Conservation (phyloP, 1,284 basidiomycete genomes). For the Ganoderma lingzhi region DNA sequence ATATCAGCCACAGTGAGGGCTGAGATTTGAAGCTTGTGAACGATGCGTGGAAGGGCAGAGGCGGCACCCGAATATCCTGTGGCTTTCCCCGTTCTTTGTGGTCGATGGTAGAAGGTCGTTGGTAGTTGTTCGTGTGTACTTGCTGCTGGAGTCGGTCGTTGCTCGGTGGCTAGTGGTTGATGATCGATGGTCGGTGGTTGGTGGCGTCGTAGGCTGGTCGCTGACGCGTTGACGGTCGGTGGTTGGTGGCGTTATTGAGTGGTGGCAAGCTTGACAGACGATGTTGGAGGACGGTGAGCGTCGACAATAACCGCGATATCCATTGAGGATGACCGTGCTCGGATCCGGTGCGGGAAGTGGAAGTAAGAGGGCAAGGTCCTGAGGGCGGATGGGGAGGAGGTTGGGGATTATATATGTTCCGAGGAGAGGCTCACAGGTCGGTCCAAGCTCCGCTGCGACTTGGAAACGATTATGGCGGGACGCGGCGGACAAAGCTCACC, state of each 20-base stretch:
- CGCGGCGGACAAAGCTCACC: conserved; percentile 9
- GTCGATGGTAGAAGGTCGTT: background rate
- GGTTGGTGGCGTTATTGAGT: background rate
- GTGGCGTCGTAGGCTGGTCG: too few relatives aligned
- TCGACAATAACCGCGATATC: background rate
- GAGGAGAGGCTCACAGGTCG: conserved; percentile 12
- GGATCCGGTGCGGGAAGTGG: background rate
- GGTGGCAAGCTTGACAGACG: background rate
- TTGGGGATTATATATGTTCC: conserved; percentile 13
- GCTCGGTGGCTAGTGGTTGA: background rate
- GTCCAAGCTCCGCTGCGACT: conserved; percentile 23
- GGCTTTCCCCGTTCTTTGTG: background rate
- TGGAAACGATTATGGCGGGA: conserved; percentile 23
- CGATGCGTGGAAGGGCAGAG: background rate
- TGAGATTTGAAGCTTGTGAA: background rate
- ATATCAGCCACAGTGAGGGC: background rate
- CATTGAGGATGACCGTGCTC: background rate
- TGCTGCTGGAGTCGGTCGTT: too few relatives aligned
- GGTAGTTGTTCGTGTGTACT: too few relatives aligned
- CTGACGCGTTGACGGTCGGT: background rate
- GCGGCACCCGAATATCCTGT: background rate
- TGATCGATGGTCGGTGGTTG: background rate
- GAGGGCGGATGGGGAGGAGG: conserved; percentile 7
- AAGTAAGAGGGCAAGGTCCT: conserved; percentile 11
- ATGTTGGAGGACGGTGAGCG: conserved; percentile 4